Percentiles rank a stretch among this genome's conserved stretches.
phyloP scores from a whole-genome alignment of 2,329 filamentous ascomycete species.

The Diaporthe amygdali region DNA sequence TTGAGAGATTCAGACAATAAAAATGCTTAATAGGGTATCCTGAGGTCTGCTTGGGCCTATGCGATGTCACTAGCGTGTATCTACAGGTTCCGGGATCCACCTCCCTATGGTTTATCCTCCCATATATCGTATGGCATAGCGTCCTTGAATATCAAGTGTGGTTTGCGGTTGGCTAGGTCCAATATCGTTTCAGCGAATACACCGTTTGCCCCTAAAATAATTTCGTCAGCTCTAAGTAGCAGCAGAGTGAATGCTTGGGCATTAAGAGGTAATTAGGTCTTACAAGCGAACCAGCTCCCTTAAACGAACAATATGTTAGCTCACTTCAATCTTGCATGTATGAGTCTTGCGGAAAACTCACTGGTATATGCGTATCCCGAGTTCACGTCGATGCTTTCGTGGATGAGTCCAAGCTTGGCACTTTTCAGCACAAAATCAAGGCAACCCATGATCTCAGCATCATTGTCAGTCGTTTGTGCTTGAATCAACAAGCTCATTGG shows the following conservation, averaged over 20 bases:
- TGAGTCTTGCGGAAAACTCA: conserved; percentile 40
- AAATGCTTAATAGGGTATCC: neutral
- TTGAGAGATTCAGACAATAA: too few species aligned
- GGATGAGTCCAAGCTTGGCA: conserved; percentile 79
- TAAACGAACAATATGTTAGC: conserved; percentile 25
- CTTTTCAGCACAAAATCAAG: conserved; percentile 77
- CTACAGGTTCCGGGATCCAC: neutral
- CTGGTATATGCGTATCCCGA: conserved; percentile 71
- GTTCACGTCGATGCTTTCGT: conserved; percentile 91
- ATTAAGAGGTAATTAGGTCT: neutral
- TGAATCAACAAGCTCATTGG: conserved; percentile 94
- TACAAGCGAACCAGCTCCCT: conserved; percentile 72
- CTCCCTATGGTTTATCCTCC: neutral
- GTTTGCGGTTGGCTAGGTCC: conserved; percentile 87
- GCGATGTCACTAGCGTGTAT: neutral
- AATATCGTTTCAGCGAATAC: conserved; percentile 93
- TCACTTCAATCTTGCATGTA: neutral
- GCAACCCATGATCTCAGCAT: conserved; percentile 79
- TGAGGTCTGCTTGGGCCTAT: neutral
- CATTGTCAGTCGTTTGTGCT: conserved; percentile 84
- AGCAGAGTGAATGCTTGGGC: neutral
- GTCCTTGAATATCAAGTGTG: conserved; percentile 71
- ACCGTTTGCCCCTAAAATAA: conserved; percentile 74
- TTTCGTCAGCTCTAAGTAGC: conserved; percentile 23
- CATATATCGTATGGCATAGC: conserved; percentile 31